Percentiles rank a stretch among this genome's conserved stretches.
Evolutionary conservation across 2,329 filamentous ascomycete species (phyloP).

Genomic region (Thermomyces lanuginosus): DNA sequence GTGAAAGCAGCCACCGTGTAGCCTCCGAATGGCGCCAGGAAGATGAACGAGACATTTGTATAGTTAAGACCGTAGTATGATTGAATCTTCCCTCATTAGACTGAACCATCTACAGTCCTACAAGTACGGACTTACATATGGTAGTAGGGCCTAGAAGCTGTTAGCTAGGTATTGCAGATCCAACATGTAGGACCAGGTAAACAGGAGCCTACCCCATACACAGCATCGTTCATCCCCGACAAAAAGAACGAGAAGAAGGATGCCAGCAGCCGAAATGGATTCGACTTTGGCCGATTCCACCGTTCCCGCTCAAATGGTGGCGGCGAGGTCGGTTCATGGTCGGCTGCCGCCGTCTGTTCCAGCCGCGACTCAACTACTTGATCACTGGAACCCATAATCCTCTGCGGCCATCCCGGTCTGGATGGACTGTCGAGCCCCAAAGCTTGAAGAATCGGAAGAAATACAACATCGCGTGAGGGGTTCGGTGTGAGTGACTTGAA

Average conservation of each 20-base stretch:
- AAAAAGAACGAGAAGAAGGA: constrained; percentile 40
- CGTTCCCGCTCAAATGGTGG: no score
- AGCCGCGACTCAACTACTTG: no score
- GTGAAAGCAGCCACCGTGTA: constrained; percentile 32
- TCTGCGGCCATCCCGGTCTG: no score
- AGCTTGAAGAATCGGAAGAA: no score
- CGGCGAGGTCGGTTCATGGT: no score
- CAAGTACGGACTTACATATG: constrained; percentile 33
- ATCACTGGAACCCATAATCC: no score
- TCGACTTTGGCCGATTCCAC: constrained; percentile 9
- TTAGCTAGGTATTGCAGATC: constrained; percentile 4
- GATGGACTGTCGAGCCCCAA: no score
- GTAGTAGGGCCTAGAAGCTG: constrained; percentile 26
- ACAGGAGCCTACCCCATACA: constrained; percentile 33
- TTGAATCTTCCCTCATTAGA: no score
- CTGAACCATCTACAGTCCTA: no score
- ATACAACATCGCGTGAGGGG: no score
- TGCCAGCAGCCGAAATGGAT: constrained; percentile 8
- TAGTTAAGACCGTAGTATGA: not conserved
- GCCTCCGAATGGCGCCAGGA: constrained; percentile 32
- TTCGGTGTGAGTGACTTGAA: no score
- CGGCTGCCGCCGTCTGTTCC: no score
- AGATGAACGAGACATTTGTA: constrained; percentile 22
- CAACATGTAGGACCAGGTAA: constrained; percentile 1
- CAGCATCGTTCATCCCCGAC: constrained; percentile 39